Evolutionary conservation across 176 grass and related monocot genomes (phyloP).

Genomic region (Metroxylon sagu): DNA sequence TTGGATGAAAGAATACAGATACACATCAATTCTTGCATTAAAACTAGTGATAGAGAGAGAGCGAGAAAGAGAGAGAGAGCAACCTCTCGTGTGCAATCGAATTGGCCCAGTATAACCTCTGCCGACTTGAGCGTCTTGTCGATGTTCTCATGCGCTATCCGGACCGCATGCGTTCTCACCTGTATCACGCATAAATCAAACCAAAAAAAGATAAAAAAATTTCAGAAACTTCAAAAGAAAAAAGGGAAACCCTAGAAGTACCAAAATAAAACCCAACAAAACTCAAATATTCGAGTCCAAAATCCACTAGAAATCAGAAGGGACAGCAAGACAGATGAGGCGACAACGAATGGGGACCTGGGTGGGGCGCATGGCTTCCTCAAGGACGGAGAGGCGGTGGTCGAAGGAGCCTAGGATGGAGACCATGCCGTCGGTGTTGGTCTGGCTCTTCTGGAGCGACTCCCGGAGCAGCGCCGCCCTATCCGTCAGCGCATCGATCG

Average conservation of each 20-base stretch:
- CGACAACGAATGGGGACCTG: slow-evolving; percentile 26
- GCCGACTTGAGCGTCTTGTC: slow-evolving; percentile 91
- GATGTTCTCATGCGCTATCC: slow-evolving; percentile 95
- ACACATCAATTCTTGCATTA: not conserved
- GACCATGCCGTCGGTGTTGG: slow-evolving; percentile 68
- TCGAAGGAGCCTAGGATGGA: slow-evolving; percentile 93
- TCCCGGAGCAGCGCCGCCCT: slow-evolving; percentile 61
- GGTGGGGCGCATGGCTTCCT: slow-evolving; percentile 94
- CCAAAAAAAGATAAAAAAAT: not conserved
- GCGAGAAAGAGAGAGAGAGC: not conserved
- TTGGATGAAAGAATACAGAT: too few relatives aligned
- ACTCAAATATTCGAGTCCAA: not conserved
- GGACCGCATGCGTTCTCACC: slow-evolving; percentile 65
- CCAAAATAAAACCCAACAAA: too few relatives aligned
- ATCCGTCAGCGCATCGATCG: slow-evolving; percentile 41
- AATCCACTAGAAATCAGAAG: slow-evolving; percentile 2
- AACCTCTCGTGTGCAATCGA: slow-evolving; percentile 81
- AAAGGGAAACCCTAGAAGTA: too few relatives aligned
- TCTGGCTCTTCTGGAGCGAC: slow-evolving; percentile 59
- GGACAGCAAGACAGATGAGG: not conserved
- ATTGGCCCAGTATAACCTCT: slow-evolving; percentile 80
- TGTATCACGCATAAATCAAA: not conserved
- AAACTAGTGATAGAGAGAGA: not conserved
- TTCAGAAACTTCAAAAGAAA: too few relatives aligned
- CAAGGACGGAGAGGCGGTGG: slow-evolving; percentile 72